Percentiles rank a stretch among this genome's conserved stretches.
phyloP scores from a whole-genome alignment of 1,284 basidiomycete species.

The Cutaneotrichosporon cavernicola region DNA sequence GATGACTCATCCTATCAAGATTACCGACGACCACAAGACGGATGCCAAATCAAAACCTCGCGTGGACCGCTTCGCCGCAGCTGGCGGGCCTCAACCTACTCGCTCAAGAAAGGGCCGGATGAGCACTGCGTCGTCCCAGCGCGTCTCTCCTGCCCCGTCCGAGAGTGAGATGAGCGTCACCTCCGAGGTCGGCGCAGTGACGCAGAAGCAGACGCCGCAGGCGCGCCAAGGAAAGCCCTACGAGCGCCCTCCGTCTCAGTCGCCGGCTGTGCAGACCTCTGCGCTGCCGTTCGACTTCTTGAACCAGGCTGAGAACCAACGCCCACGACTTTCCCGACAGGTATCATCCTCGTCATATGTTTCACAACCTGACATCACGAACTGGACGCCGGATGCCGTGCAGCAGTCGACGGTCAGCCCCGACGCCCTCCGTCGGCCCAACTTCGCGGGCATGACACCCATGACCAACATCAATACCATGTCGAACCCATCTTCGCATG shows the following conservation, averaged over 20 bases:
- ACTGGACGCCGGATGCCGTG: constrained; percentile 23
- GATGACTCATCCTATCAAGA: constrained; percentile 90
- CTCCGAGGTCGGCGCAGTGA: constrained; percentile 45
- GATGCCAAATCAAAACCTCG: constrained; percentile 52
- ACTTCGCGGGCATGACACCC: constrained; percentile 29
- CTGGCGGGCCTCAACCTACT: constrained; percentile 25
- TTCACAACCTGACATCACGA: constrained; percentile 21
- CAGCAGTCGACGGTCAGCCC: constrained; percentile 41
- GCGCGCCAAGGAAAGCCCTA: constrained; percentile 46
- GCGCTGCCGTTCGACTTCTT: constrained; percentile 34
- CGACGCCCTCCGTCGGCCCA: constrained; percentile 38
- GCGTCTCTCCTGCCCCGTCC: constrained; percentile 43
- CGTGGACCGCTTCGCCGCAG: constrained; percentile 21
- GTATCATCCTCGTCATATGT: constrained; percentile 33
- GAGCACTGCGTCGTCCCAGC: constrained; percentile 41
- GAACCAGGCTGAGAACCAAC: constrained; percentile 16
- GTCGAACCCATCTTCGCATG: constrained; percentile 24
- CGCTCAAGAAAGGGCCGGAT: constrained; percentile 41
- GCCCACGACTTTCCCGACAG: constrained; percentile 33
- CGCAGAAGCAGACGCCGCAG: constrained; percentile 45
- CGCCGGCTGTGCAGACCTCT: constrained; percentile 30
- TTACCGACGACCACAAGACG: constrained; percentile 98
- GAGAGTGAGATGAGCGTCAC: constrained; percentile 46
- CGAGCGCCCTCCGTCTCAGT: constrained; percentile 42
- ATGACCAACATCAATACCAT: constrained; percentile 26